A percentile compares a stretch with the other conserved stretches of the same genome.
Evolutionary conservation across 305 asterid species (phyloP).

Genomic region (Fraxinus ornus): DNA sequence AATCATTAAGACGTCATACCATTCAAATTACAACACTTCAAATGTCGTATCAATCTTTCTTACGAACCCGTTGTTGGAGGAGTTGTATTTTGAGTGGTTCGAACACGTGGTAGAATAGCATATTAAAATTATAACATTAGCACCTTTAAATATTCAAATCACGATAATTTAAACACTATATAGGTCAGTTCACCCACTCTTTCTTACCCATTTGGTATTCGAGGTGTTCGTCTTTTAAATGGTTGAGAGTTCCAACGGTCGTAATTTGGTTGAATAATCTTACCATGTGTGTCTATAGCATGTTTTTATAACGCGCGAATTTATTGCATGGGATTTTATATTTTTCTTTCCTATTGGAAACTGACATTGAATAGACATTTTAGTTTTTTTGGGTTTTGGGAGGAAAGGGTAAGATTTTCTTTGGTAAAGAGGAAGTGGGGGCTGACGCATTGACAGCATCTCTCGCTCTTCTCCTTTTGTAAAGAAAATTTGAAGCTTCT

Average conservation of each 20-base stretch:
- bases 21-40: background rate
- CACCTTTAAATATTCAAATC: background rate
- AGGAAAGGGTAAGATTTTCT: constrained; percentile 17
- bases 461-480: constrained; percentile 22
- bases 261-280: background rate
- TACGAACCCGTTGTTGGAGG: background rate
- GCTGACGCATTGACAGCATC: constrained; percentile 56
- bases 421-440: constrained; percentile 31
- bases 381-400: constrained; percentile 20
- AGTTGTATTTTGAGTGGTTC: background rate
- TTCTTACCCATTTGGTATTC: background rate
- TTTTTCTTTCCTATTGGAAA: constrained; percentile 21
- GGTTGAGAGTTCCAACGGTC: background rate
- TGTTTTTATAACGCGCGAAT: background rate
- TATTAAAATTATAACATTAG: background rate
- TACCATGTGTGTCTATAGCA: background rate
- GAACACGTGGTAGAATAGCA: background rate
- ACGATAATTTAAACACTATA: background rate
- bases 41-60: background rate
- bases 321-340: background rate
- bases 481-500: constrained; percentile 39
- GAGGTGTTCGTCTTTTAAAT: background rate
- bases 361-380: constrained; percentile 11
- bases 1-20: background rate
- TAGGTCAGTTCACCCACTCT: background rate